Base-by-base conservation (phyloP, 768 basidiomycete genomes). In the Austroboletus eburneus region DNA sequence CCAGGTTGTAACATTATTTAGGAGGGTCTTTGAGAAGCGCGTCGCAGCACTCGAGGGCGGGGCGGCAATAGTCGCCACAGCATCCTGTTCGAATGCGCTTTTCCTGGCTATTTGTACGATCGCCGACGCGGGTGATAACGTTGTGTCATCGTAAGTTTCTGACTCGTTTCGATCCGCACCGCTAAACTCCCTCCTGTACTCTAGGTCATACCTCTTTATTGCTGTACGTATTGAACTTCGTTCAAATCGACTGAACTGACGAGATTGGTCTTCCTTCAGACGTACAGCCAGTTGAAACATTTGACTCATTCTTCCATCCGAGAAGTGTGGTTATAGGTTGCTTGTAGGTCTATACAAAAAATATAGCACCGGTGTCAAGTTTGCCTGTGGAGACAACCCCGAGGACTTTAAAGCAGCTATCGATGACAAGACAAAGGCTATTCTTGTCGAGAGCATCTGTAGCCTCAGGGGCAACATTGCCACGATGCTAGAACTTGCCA, bases 231-330 rank as follows among this genome's bases (percentile, higher is more conserved):
- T n/a, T 38, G 7, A 35, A 16, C 35, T 29, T 42, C 35, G 3
- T 41, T 3, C 39, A 17, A 6, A n/a, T 45, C n/a, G 18, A 20
- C 4, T 38, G 17, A 43, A n/a, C 4, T 2, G 6, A 35, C 14
- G 34, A 49, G 33, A 56, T 23, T 2, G n/a, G 13, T 38, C 20
- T 14, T 17, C 21, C 12, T 38, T 40, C 4, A 77, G 78, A 82
- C 78, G 2, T 83, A 78, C 62, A 81, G 78, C 47, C 81, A 80
- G 52, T 76, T 85, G 65, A 84, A 83, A 68, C 74, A 79, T 74
- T 39, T 6, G 49, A 13, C 3, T 27, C 17, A 3, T 16, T 13
- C 14, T 1, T 34, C 9, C 23, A 20, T 33, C 5, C 9, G 1
- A n/a, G 12, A 9, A 34, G 3, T 13, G 2, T 21, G 22, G 13